Conservation (phyloP, 352 stramenopile species). For the Pythium sukuiense region DNA sequence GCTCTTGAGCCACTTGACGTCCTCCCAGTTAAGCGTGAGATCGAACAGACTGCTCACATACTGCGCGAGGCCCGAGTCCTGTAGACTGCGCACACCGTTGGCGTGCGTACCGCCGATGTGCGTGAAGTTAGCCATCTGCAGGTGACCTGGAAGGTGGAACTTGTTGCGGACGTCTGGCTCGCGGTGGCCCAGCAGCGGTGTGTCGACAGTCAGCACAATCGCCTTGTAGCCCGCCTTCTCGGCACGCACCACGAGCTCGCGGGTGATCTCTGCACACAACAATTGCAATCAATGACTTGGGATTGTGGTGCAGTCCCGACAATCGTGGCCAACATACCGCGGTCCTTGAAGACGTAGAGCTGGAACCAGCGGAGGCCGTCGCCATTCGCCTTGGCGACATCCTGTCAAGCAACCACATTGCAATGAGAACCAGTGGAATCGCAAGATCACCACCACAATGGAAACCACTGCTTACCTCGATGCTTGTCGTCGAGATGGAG, state of each 20-base stretch:
- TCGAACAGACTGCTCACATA: constrained; percentile 91
- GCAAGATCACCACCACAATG: not conserved
- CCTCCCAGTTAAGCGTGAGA: constrained; percentile 92
- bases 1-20: constrained; percentile 91
- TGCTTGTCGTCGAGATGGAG: constrained; percentile 90
- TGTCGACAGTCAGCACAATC: constrained; percentile 95
- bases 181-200: constrained; percentile 94
- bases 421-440: not conserved
- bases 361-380: constrained; percentile 93
- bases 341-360: constrained; percentile 96
- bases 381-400: constrained; percentile 32
- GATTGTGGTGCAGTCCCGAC: not conserved
- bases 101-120: constrained; percentile 58
- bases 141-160: constrained; percentile 82
- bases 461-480: constrained; percentile 57
- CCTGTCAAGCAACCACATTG: constrained; percentile 17
- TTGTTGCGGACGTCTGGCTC: constrained; percentile 95
- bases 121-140: constrained; percentile 42
- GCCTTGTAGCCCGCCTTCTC: constrained; percentile 95
- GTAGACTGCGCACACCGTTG: constrained; percentile 53
- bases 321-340: constrained; percentile 33
- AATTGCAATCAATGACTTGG: not conserved
- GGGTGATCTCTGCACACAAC: constrained; percentile 86
- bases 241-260: constrained; percentile 85
- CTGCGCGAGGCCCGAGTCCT: constrained; percentile 53